Evolutionary conservation across 2,329 filamentous ascomycete genomes (phyloP).

Genomic region (Boeremia lycopersici): DNA sequence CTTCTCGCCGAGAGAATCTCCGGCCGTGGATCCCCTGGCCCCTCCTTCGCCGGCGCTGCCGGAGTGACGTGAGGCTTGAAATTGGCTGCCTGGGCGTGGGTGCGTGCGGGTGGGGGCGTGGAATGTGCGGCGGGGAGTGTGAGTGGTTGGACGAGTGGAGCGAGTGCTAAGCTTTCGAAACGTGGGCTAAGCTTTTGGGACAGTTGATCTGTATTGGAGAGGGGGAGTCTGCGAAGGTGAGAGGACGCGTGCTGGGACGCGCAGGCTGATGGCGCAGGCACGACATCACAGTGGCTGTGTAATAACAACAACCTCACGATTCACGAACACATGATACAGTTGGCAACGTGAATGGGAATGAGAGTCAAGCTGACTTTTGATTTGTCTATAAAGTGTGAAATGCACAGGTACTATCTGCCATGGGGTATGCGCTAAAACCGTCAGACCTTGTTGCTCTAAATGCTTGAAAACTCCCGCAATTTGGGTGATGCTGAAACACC

Average conservation of each 20-base stretch:
- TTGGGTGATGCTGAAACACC: background rate
- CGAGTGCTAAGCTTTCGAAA: background rate
- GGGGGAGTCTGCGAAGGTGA: no score
- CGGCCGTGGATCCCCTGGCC: no score
- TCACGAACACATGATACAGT: no score
- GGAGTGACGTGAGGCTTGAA: no score
- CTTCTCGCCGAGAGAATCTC: no score
- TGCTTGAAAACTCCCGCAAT: background rate
- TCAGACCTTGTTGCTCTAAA: background rate
- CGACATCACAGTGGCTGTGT: background rate
- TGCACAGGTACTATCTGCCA: background rate
- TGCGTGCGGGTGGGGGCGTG: background rate
- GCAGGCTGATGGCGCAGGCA: background rate
- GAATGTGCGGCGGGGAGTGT: background rate
- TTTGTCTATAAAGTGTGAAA: background rate
- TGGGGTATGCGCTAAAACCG: conserved; percentile 4
- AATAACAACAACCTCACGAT: background rate
- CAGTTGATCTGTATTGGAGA: background rate
- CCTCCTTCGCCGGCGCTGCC: no score
- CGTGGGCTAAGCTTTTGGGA: background rate
- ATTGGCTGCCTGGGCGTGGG: no score
- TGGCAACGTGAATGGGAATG: background rate
- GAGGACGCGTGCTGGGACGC: background rate
- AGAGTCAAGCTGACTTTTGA: background rate
- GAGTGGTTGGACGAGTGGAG: background rate